These are phyloP conservation scores for Debaryomyces prosopidis DNA, from an alignment of 805 yeast species.

Conservation along the genomic window DNA sequence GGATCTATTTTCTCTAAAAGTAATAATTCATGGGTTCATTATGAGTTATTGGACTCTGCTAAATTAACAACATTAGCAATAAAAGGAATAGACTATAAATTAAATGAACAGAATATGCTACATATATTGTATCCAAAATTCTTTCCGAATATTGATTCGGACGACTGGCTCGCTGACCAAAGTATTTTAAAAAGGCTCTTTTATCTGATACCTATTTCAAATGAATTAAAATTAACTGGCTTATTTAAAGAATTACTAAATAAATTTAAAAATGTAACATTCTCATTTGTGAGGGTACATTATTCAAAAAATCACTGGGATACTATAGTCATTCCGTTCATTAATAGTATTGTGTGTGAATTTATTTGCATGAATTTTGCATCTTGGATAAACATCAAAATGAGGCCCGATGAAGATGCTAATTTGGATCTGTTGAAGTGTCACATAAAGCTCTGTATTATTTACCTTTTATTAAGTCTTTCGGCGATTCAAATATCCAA, in stretches of 20 bases:
- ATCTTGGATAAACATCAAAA: slow-evolving; percentile 8
- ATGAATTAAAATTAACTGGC: slow-evolving; percentile 16
- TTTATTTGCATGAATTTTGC: slow-evolving; percentile 18
- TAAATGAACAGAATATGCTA: slow-evolving; percentile 42
- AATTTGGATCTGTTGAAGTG: slow-evolving; percentile 9
- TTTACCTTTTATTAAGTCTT: slow-evolving; percentile 25
- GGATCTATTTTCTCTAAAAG: slow-evolving; percentile 23
- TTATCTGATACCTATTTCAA: slow-evolving; percentile 4
- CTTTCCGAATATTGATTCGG: slow-evolving; percentile 42
- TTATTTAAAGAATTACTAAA: slow-evolving; percentile 18
- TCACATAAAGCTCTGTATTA: slow-evolving; percentile 23
- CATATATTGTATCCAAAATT: slow-evolving; percentile 46
- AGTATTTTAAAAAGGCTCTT: slow-evolving; percentile 18
- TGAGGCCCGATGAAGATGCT: slow-evolving; percentile 5
- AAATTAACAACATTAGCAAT: slow-evolving; percentile 41
- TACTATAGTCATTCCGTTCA: slow-evolving; percentile 26
- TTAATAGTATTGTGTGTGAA: slow-evolving; percentile 32
- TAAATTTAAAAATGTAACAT: slow-evolving; percentile 16
- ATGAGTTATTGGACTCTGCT: slow-evolving; percentile 34
- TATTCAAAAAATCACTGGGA: slow-evolving; percentile 27
- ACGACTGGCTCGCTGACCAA: slow-evolving; percentile 36
- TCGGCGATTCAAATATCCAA: slow-evolving; percentile 17
- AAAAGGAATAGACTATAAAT: slow-evolving; percentile 37
- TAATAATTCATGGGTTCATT: slow-evolving; percentile 35
- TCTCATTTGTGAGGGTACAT: slow-evolving; percentile 28